Evolutionary conservation across 257 asterid genomes (phyloP), one percentile per base, ranked within the genome.

Genomic region (Mitragyna speciosa): DNA sequence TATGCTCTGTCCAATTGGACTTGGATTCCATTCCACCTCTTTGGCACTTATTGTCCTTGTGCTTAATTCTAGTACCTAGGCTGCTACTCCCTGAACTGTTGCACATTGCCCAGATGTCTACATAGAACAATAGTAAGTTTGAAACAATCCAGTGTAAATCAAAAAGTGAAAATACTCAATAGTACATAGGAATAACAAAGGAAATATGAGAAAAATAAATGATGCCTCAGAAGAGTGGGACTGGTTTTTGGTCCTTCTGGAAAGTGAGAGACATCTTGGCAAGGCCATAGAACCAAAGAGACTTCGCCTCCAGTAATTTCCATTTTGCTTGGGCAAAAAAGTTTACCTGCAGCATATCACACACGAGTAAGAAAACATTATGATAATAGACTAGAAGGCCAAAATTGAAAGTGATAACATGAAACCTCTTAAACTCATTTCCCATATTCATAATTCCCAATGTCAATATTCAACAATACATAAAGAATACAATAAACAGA

Each of bases 251-350:
- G 63, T 17, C 48, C 28, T 28, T 0, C 52, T 12, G 67, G 63
- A 20, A 39, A 20, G 58, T 1, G 58, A 41, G 17, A 47, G 22
- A 47, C 39, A 85, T 90, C 97, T 97, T 77, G 87, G 74, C 83
- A 86, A 87, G 87, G 87, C 95, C 97, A 91, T 93, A 83, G 81
- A 89, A 82, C 85, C 81, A 75, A 72, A 73, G 47, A 56, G 72
- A 68, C 80, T 89, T 87, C 91, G 78, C 97, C 97, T 80, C 94
- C 96, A 5, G 79, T 84, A 39, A 85, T 88, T 78, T 93, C 97
- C 98, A 93, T 93, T 80, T 85, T 77, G 70, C 45, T 33, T 78
- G 43, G 73, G 61, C n/a, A 48, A 71, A 79, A 79, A 7, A 81
- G 15, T 72, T 80, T 30, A 80, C 82, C 93, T 86, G 89, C 84